Base-by-base conservation (phyloP, 1,284 basidiomycete species). In the Vanrija pseudolonga region DNA sequence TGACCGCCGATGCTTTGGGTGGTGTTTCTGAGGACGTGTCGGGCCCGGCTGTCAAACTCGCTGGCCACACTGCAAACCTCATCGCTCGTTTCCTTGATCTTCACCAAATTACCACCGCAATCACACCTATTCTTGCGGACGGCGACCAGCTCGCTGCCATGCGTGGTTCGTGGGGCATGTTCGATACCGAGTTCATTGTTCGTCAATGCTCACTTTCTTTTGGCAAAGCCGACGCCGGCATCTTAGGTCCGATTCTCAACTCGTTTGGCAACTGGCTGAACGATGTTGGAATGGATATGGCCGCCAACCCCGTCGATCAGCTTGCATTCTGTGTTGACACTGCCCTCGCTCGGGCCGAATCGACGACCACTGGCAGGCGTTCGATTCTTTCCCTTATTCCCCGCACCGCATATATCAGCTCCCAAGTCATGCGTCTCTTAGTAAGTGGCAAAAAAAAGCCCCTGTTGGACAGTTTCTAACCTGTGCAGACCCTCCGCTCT, bases 371-470 rank as follows among this genome's bases (percentile, higher is more conserved):
- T 0, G 24, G n/a, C 22, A 41, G 43, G 20, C 22, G 45, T 4
- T 22, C 39, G 15, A 40, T 23, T 14, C 28, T 50, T 19, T 45
- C 6, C 42, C 32, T 73, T 19, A 61, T 66, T n/a, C 55, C 65
- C 11, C 55, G 63, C 38, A 62, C 65, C 0, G 63, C 64, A 4
- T 70, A 66, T 50, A 51, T 72, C 42, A 70, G 69, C 6, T 71
- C 71, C 0, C 67, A 69, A 51, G 59, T 75, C 36, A 64, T 70
- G 59, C 60, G 71, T 20, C 65, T 73, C 38, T 37, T 61, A 15
- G 65, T 68, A 38, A 57, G 67, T 59, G 23, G 14, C 15, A 38
- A 4, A 6, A n/a, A n/a, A n/a, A n/a, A n/a, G 17, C 20, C 17
- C 32, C 24, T 49, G 15, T 26, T 40, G 12, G 14, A 32, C 12